phyloP scores from a whole-genome alignment of 1,139 yeast genomes.

The Saccharomyces hybrid region DNA sequence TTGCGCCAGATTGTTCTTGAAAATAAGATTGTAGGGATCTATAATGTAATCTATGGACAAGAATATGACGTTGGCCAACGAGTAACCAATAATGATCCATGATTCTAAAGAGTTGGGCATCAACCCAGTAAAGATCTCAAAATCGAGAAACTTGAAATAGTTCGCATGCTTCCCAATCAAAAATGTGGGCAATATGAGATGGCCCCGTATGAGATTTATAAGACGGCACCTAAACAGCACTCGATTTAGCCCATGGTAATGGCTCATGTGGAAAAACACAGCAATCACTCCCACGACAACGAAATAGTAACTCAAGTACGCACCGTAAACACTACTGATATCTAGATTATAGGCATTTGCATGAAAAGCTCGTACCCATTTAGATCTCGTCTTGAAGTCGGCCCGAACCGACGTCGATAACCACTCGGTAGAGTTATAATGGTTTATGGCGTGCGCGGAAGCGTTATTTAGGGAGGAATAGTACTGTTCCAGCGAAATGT shows the following conservation, averaged over 20 bases:
- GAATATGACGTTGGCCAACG: constrained; percentile 39
- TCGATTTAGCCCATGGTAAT: constrained; percentile 10
- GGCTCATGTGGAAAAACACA: constrained; percentile 9
- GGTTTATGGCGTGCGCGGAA: background rate
- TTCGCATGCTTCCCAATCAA: constrained; percentile 15
- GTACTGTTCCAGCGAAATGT: background rate
- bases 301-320: constrained; percentile 12
- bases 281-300: constrained; percentile 6
- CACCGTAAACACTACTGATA: constrained; percentile 11
- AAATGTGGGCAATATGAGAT: constrained; percentile 12
- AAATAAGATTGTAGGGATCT: constrained; percentile 38
- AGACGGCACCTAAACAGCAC: constrained; percentile 6
- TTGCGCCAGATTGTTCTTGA: constrained; percentile 37
- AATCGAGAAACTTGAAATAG: constrained; percentile 6
- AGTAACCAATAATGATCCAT: constrained; percentile 40
- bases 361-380: constrained; percentile 14
- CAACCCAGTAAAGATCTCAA: constrained; percentile 10
- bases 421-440: background rate
- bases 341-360: constrained; percentile 16
- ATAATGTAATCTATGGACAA: constrained; percentile 33
- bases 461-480: background rate
- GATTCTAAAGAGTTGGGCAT: constrained; percentile 51
- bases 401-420: background rate
- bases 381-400: constrained; percentile 3
- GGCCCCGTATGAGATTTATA: constrained; percentile 12